These are phyloP conservation scores for Penicillium digitatum DNA, from an alignment of 2,329 filamentous ascomycete genomes.

Conservation along the genomic window DNA sequence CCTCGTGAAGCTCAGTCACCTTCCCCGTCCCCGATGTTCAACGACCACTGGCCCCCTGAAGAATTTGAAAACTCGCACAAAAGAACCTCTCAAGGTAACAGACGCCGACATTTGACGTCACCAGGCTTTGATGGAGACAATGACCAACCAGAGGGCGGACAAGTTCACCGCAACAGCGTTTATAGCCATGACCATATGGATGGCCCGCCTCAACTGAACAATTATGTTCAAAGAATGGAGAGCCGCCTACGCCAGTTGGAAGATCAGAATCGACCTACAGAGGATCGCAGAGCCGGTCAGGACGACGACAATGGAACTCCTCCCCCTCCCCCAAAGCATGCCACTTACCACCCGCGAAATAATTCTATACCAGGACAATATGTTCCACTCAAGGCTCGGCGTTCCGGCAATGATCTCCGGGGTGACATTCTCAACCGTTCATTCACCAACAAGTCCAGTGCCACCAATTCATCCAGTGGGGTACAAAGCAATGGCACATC, in stretches of 20 bases:
- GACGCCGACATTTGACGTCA: slow-evolving; percentile 65
- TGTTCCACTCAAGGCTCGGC: slow-evolving; percentile 38
- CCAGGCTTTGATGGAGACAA: slow-evolving; percentile 61
- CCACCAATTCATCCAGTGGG: slow-evolving; percentile 71
- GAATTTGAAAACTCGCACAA: slow-evolving; percentile 61
- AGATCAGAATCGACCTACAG: slow-evolving; percentile 42
- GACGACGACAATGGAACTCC: slow-evolving; percentile 51
- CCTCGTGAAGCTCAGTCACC: slow-evolving; percentile 50
- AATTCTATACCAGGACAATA: slow-evolving; percentile 42
- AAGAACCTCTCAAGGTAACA: slow-evolving; percentile 31
- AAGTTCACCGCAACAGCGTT: slow-evolving; percentile 45
- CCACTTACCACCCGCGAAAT: slow-evolving; percentile 41
- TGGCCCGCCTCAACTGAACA: slow-evolving; percentile 68
- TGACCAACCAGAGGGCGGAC: slow-evolving; percentile 56
- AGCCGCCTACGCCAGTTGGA: slow-evolving; percentile 71
- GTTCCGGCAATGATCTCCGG: slow-evolving; percentile 68
- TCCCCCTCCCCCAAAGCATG: slow-evolving; percentile 59
- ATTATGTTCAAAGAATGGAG: slow-evolving; percentile 91
- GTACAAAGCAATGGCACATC: slow-evolving; percentile 65
- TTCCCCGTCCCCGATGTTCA: slow-evolving; percentile 50
- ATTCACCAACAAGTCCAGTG: slow-evolving; percentile 81
- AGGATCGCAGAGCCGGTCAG: slow-evolving; percentile 52
- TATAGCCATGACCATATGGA: slow-evolving; percentile 42
- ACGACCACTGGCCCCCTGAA: slow-evolving; percentile 82
- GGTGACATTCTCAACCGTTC: slow-evolving; percentile 68